Percentiles rank a stretch among this genome's conserved stretches.
phyloP scores from a whole-genome alignment of 371 early-diverging fungal genomes.

The Actinomortierella ambigua region DNA sequence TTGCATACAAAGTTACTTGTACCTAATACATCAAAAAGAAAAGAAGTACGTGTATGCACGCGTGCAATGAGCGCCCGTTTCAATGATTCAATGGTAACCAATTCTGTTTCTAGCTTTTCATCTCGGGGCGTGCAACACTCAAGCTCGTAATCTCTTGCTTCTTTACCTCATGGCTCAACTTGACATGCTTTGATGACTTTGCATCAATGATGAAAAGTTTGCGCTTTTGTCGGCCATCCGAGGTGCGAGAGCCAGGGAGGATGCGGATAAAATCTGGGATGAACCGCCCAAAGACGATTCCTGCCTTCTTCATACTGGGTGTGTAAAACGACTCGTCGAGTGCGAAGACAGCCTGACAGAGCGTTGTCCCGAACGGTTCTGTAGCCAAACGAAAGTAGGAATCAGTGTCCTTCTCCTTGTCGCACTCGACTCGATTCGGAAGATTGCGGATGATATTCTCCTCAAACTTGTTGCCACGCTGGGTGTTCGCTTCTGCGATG shows the following conservation, averaged over 20 bases:
- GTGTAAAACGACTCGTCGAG: constrained; percentile 50
- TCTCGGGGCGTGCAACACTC: too few relatives aligned
- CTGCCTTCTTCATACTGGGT: constrained; percentile 22
- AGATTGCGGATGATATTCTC: constrained; percentile 19
- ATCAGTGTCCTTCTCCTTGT: constrained; percentile 31
- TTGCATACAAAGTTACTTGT: constrained; percentile 59
- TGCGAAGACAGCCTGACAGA: constrained; percentile 52
- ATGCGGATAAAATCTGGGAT: constrained; percentile 60
- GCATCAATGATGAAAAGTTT: constrained; percentile 57
- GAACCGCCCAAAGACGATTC: constrained; percentile 47
- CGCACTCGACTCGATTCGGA: constrained; percentile 42
- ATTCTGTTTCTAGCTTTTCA: neutral
- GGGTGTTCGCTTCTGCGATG: constrained; percentile 36
- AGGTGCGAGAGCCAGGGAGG: constrained; percentile 28
- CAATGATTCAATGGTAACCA: too few relatives aligned
- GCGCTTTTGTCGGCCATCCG: constrained; percentile 21
- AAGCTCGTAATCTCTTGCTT: too few relatives aligned
- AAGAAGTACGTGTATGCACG: neutral
- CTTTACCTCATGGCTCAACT: constrained; percentile 53
- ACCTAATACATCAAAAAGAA: constrained; percentile 29
- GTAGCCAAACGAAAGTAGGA: constrained; percentile 46
- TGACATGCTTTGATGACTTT: constrained; percentile 51
- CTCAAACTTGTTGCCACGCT: constrained; percentile 36
- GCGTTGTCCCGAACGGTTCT: constrained; percentile 43
- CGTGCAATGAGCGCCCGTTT: too few relatives aligned